These are phyloP conservation scores for Herpetospermum pedunculosum DNA, from an alignment of 306 rosid species.

Conservation along the genomic window DNA sequence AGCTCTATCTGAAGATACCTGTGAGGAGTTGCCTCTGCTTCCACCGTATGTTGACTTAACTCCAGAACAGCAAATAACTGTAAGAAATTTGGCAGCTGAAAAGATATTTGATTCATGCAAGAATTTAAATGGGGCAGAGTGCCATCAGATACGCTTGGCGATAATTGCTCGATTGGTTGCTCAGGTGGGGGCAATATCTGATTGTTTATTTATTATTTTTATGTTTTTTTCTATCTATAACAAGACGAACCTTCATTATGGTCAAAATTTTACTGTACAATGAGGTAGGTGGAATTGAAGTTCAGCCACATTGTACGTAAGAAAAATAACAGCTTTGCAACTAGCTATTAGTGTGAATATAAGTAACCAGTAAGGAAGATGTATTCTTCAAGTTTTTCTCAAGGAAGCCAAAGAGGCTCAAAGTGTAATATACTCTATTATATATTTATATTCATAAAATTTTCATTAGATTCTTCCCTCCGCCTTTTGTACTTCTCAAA, in stretches of 20 bases:
- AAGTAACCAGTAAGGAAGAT: conserved; percentile 4
- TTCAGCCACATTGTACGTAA: background rate
- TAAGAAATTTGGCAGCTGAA: conserved; percentile 57
- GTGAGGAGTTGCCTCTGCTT: conserved; percentile 63
- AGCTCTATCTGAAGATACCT: conserved; percentile 63
- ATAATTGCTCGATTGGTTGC: conserved; percentile 89
- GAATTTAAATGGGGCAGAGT: conserved; percentile 43
- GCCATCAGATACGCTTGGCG: conserved; percentile 63
- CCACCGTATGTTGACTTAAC: conserved; percentile 67
- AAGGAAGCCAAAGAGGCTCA: conserved; percentile 3
- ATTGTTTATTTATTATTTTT: conserved; percentile 3
- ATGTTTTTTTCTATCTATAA: background rate
- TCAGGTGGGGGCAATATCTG: conserved; percentile 42
- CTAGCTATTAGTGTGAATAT: background rate
- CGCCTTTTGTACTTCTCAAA: background rate
- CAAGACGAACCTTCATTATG: background rate
- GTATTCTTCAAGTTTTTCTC: background rate
- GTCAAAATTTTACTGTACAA: background rate
- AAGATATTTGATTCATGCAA: conserved; percentile 61
- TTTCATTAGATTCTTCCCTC: background rate
- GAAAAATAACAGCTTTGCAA: conserved; percentile 1
- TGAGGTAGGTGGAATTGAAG: background rate
- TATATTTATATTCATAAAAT: background rate
- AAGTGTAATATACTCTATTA: conserved; percentile 8
- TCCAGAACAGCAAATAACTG: conserved; percentile 49